These are phyloP conservation scores for Talaromyces sp. DNA, from an alignment of 2,329 filamentous ascomycete genomes.

Conservation along the genomic window DNA sequence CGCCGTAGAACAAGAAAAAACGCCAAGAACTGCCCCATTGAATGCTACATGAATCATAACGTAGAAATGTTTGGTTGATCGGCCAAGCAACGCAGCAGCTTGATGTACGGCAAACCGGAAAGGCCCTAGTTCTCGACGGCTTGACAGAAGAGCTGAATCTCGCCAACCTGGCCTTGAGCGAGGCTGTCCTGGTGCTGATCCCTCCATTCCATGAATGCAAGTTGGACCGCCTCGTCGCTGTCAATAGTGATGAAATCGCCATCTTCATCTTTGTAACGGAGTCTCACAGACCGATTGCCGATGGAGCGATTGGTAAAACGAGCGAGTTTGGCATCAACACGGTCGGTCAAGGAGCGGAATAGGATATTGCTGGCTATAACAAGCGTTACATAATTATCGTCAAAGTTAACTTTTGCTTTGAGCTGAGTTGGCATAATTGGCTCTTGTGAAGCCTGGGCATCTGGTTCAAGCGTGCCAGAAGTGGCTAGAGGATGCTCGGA, in stretches of 20 bases:
- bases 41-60: slow-evolving; percentile 18
- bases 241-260: slow-evolving; percentile 91
- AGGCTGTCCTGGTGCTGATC: slow-evolving; percentile 65
- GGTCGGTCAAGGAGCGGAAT: slow-evolving; percentile 87
- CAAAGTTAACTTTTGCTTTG: slow-evolving; percentile 92
- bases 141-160: slow-evolving; percentile 83
- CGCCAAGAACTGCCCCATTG: slow-evolving; percentile 27
- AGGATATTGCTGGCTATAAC: slow-evolving; percentile 94
- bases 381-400: slow-evolving; percentile 88
- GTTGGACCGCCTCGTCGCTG: slow-evolving; percentile 92
- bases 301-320: slow-evolving; percentile 82
- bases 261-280: slow-evolving; percentile 89
- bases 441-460: slow-evolving; percentile 28
- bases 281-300: slow-evolving; percentile 72
- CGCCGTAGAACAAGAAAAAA: slow-evolving; percentile 22
- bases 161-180: slow-evolving; percentile 67
- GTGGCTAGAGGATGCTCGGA: slow-evolving; percentile 12
- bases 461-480: slow-evolving; percentile 14
- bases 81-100: background rate
- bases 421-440: slow-evolving; percentile 66
- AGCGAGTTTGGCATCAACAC: slow-evolving; percentile 91
- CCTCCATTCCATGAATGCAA: slow-evolving; percentile 91
- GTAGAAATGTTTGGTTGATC: slow-evolving; percentile 5
- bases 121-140: slow-evolving; percentile 43
- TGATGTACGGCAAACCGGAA: slow-evolving; percentile 1